Evolutionary conservation across 176 grass and related monocot species (phyloP), one percentile per base, ranked within the genome.

Genomic region (Triticum turgidum): DNA sequence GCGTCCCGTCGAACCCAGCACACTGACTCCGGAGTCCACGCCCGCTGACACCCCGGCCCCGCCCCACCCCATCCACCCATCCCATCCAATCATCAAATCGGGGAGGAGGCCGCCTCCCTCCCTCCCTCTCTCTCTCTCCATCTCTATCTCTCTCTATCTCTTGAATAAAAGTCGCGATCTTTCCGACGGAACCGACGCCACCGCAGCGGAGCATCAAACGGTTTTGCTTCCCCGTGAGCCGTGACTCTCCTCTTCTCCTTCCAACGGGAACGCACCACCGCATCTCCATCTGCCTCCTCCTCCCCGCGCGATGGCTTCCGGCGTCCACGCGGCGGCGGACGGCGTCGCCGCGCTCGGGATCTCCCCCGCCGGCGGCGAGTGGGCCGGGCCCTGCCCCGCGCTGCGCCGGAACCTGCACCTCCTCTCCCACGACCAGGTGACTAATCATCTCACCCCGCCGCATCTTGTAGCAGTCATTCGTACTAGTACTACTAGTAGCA

Each of bases 391-490:
- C 4, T 83, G 39, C 71, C 64, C 86, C 1, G n/a, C 61, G 47
- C 88, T 95, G n/a, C 83, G 54, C 27, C 85, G 69, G 77, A 92
- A 91, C 76, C 86, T 91, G 7, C 42, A 0, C 0, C 21, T 92
- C 74, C 88, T 95, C 72, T 77, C 86, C 5, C 18, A 73, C 12
- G 65, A 91, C 12, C 86, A 95, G 93, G 93, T 95, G 30, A 75
- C 1, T 27, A 27, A 27, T 27, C 1, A 38, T 15, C 52, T 1
- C 52, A 21, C 51, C 17, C 27, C 15, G 5, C 65, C 8, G 30
- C 17, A 20, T 13, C 15, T 47, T 3, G 21, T 1, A n/a, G 10
- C 37, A 42, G 0, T 17, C 49, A 17, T 18, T 52, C 49, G 12
- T 15, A 0, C 27, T 27, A 27, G 27, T 27, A 27, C 27, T 27